A percentile compares a stretch with the other conserved stretches of the same genome.
Evolutionary conservation across 352 stramenopile genomes (phyloP).

Genomic region (Peronospora destructor): DNA sequence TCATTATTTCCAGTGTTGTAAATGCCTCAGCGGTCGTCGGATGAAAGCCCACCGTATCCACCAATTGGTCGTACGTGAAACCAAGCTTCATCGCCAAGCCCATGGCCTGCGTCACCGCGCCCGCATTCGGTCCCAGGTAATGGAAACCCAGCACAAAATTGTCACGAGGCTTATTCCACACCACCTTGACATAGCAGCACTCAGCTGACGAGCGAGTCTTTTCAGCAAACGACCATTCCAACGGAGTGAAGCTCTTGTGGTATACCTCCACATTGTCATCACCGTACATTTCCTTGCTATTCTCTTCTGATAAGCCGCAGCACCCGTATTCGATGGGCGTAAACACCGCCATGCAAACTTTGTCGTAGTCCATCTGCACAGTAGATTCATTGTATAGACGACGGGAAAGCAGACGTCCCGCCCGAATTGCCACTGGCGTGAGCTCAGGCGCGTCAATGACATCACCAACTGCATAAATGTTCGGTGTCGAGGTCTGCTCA

Average conservation of each 20-base stretch:
- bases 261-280: slow-evolving; percentile 93
- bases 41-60: slow-evolving; percentile 93
- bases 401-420: slow-evolving; percentile 85
- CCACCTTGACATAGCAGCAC: slow-evolving; percentile 92
- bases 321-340: slow-evolving; percentile 97
- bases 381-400: slow-evolving; percentile 86
- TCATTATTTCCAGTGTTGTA: slow-evolving; percentile 91
- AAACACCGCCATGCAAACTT: slow-evolving; percentile 91
- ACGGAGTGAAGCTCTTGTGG: slow-evolving; percentile 92
- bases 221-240: slow-evolving; percentile 90
- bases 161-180: slow-evolving; percentile 86
- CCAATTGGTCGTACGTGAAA: slow-evolving; percentile 91
- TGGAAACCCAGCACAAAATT: slow-evolving; percentile 95
- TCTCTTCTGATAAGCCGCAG: slow-evolving; percentile 95
- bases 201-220: slow-evolving; percentile 47
- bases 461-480: slow-evolving; percentile 97
- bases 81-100: slow-evolving; percentile 92
- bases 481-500: slow-evolving; percentile 91
- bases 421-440: slow-evolving; percentile 97
- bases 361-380: slow-evolving; percentile 90
- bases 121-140: slow-evolving; percentile 96
- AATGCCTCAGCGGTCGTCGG: slow-evolving; percentile 94
- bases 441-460: slow-evolving; percentile 95
- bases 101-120: slow-evolving; percentile 93
- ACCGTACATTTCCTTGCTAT: slow-evolving; percentile 85